Base-by-base conservation (phyloP, 169 alveolate genomes). In the Eimeria praecox region DNA sequence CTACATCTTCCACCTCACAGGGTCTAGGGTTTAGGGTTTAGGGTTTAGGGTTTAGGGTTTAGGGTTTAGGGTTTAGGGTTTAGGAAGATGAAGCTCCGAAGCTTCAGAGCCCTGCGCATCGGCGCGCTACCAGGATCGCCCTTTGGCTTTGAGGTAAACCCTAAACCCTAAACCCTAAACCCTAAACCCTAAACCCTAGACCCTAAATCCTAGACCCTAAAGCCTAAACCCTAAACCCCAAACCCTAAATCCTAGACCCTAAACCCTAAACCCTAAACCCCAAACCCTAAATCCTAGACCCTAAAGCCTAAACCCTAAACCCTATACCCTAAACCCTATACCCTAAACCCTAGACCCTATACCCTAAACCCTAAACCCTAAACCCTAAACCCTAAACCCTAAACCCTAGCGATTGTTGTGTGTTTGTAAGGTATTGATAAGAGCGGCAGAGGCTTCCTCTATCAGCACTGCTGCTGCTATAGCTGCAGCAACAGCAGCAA, bases 71-170 rank as follows among this genome's bases (percentile, higher is more conserved):
- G 62, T 52, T 52, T 52, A 52, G 62, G 62, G 62, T 52, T 52
- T 52, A 52, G 62, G 24, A 20, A 18, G 10, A 73, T 73, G 85
- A 73, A 73, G 85, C 85, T 73, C 52, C 52, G 46, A 1, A 73
- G 85, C 46, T 73, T 73, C 46, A 10, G 85, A 27, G 85, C 85
- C 6, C 52, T 73, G 38, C 85, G 85, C 52, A 38, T 73, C 10
- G 46, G 85, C 52, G 85, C 85, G 20, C 46, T 73, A 49, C 42
- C 85, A 8, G 85, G 85, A 1, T 73, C 85, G 44, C 85, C 85
- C 46, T n/a, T 73, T 73, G 85, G 85, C 85, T 73, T n/a, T 40
- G 85, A 73, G 85, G 85, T 73, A 64, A 69, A 69, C 80, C 80
- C 80, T 69, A 69, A 69, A 69, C 80, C 80, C 80, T 69, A 69